Base-by-base conservation (phyloP, 1,284 basidiomycete genomes). In the Puccinia brachypodii region DNA sequence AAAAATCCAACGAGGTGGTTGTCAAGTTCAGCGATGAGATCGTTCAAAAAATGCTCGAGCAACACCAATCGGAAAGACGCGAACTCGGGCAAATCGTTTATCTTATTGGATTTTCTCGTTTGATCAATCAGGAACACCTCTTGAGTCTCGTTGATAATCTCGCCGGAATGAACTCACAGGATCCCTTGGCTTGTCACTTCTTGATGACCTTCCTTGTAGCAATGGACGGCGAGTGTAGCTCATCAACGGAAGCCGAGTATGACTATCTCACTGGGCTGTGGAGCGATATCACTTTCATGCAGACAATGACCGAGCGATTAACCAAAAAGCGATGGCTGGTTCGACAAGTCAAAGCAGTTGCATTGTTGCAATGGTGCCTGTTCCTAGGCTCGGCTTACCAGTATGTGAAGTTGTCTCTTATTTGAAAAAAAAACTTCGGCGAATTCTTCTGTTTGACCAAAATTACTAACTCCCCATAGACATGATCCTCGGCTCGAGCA, bases 391-490 rank as follows among this genome's bases (percentile, higher is more conserved):
- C 72, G 31, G 79, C 79, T 42, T 81, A 81, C 73, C 80, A 81
- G 80, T 81, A 42, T 66, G 80, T 81, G 0, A 74, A 31, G 8
- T 38, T 72, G 40, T 38, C 33, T 56, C 8, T 28, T 40, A 36
- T 64, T n/a, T 38, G 25, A 19, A 9, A 33, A 3, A 11, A 19
- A 9, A 33, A 3, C 19, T 38, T 60, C 11, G 3, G 25, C 0
- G 36, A 31, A 68, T 44, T 56, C 25, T 40, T 36, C 14, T 40
- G 38, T 69, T 38, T 72, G 69, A 72, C 69, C 28, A 0, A 74
- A 56, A 3, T 56, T 74, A 31, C 36, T 76, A 94, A 93, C 87
- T 89, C 94, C 84, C 91, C 92, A 0, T 91, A 93, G 79, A 90
- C 91, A 4, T 89, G 93, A 33, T 90, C 92, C 91, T 0, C 88